A percentile compares a stretch with the other conserved stretches of the same genome.
Conservation (phyloP, 768 basidiomycete species). For the Amanita thiersii region DNA sequence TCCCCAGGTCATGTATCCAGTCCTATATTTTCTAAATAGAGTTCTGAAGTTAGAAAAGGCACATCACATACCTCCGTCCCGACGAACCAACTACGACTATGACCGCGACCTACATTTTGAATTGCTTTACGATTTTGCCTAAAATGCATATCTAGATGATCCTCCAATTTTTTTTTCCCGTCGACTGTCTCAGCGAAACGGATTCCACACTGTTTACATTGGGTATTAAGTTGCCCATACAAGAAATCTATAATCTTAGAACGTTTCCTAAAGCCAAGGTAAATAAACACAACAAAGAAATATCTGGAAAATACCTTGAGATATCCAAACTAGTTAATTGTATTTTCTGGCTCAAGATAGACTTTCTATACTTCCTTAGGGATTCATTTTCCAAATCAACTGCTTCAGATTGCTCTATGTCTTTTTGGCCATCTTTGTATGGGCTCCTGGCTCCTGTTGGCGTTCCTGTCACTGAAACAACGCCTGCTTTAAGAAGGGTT, state of each 20-base stretch:
- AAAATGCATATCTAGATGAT: conserved; percentile 96
- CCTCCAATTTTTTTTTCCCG: conserved; percentile 74
- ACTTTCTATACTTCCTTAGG: conserved; percentile 49
- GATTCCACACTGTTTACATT: conserved; percentile 92
- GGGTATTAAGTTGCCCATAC: conserved; percentile 65
- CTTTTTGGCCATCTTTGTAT: conserved; percentile 26
- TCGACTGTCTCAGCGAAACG: conserved; percentile 68
- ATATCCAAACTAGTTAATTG: conserved; percentile 65
- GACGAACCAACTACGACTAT: conserved; percentile 87
- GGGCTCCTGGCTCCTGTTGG: conserved; percentile 41
- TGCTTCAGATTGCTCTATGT: conserved; percentile 16
- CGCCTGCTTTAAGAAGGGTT: conserved; percentile 72
- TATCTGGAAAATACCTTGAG: conserved; percentile 41
- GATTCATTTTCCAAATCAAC: conserved; percentile 38
- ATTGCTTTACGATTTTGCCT: conserved; percentile 81
- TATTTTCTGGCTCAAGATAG: conserved; percentile 51
- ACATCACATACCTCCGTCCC: conserved; percentile 66
- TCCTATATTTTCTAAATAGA: conserved; percentile 43
- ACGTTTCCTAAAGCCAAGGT: conserved; percentile 34
- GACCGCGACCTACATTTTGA: conserved; percentile 73
- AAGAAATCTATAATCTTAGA: conserved; percentile 58
- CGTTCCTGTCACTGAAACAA: conserved; percentile 50
- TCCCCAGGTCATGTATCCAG: conserved; percentile 70
- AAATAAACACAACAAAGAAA: conserved; percentile 1
- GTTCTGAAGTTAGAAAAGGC: background rate